Evolutionary conservation across 371 early-diverging fungal genomes (phyloP).

Genomic region (Circinella minor): DNA sequence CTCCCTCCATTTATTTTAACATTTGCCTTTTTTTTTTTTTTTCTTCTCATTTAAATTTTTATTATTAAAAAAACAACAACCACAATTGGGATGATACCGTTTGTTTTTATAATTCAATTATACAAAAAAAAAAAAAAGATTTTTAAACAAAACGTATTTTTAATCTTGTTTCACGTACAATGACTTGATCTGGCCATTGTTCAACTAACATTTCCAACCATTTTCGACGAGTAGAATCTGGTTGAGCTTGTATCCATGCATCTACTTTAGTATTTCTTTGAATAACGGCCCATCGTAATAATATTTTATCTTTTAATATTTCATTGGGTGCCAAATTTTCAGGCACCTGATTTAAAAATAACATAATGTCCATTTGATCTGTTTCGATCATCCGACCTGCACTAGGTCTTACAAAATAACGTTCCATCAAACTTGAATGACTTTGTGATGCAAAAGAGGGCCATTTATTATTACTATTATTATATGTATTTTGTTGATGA

Average conservation of each 20-base stretch:
- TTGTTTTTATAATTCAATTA: too few relatives aligned
- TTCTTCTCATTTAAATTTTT: too few relatives aligned
- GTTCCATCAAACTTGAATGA: constrained; percentile 24
- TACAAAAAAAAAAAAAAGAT: neutral
- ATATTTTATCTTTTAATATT: constrained; percentile 40
- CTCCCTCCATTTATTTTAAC: too few relatives aligned
- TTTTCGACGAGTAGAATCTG: constrained; percentile 37
- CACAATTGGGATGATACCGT: neutral
- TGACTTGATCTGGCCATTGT: constrained; percentile 49
- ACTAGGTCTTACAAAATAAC: constrained; percentile 52
- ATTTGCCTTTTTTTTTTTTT: too few relatives aligned
- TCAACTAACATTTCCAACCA: constrained; percentile 55
- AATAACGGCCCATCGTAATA: constrained; percentile 50
- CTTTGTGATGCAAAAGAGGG: neutral
- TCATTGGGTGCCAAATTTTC: constrained; percentile 20
- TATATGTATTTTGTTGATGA: too few relatives aligned
- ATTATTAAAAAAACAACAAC: too few relatives aligned
- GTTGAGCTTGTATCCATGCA: constrained; percentile 33
- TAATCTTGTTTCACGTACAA: constrained; percentile 44
- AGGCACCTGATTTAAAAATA: constrained; percentile 46
- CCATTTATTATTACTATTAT: neutral
- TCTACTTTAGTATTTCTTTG: constrained; percentile 42
- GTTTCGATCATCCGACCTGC: constrained; percentile 39
- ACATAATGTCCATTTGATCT: constrained; percentile 37
- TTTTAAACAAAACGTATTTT: constrained; percentile 44